Percentiles rank a stretch among this genome's conserved stretches.
phyloP scores from a whole-genome alignment of 2,329 filamentous ascomycete genomes.

The Fusarium sp. region DNA sequence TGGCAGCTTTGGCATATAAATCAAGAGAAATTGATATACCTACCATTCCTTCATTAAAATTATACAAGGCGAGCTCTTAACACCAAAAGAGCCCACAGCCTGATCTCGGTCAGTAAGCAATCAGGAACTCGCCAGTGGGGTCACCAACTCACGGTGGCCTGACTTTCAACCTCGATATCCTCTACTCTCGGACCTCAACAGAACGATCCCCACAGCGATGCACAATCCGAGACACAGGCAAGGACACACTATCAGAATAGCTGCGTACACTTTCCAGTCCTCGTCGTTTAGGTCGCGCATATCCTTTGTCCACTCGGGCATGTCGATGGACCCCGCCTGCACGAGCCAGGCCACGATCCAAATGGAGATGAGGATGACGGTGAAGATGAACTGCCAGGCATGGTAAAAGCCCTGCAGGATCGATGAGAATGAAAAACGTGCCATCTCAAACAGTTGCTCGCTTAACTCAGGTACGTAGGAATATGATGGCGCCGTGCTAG shows the following conservation, averaged over 20 bases:
- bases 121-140: background rate
- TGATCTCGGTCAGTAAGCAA: background rate
- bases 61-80: background rate
- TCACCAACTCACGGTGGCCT: background rate
- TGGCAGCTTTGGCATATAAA: background rate
- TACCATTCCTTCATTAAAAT: background rate
- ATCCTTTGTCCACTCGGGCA: slow-evolving; percentile 29
- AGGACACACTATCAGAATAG: slow-evolving; percentile 8
- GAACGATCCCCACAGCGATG: background rate
- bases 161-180: background rate
- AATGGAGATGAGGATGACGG: slow-evolving; percentile 5
- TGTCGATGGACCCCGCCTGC: slow-evolving; percentile 16
- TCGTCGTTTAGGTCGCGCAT: slow-evolving; percentile 1
- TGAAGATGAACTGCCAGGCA: slow-evolving; percentile 7
- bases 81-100: background rate
- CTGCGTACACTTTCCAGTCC: slow-evolving; percentile 3
- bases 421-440: background rate
- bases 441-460: background rate
- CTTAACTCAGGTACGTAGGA: background rate
- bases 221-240: background rate
- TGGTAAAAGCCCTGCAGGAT: background rate
- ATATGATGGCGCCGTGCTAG: background rate
- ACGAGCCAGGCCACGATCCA: slow-evolving; percentile 19
- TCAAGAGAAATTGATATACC: background rate
- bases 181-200: background rate